Evolutionary conservation across 768 basidiomycete genomes (phyloP), one percentile per base, ranked within the genome.

Genomic region (Rhodotorula kratochvilovae): DNA sequence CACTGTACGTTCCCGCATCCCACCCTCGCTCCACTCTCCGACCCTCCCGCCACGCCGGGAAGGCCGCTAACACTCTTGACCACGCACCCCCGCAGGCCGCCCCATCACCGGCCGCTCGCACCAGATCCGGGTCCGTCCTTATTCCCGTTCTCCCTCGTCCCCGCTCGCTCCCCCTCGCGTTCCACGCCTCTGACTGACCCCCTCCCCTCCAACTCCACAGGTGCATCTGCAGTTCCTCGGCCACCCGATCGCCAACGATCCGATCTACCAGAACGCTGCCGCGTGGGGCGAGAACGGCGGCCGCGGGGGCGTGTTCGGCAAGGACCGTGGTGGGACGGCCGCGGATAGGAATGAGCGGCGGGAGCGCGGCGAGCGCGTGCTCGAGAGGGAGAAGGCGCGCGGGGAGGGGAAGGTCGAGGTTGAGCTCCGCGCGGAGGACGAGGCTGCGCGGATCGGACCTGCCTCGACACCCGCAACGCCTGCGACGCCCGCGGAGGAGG

Each of bases 101-200:
- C 95, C 95, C 5, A 81, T 90, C 67, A 99, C 96, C 11, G 95
- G 95, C 59, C 85, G 95, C 73, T 96, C 96, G 0, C 96, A 99
- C 81, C 96, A 99, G 81, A 90, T 98, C 68, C 86, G 96, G 61
- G 95, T 67, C 11, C 43, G 63, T 11, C 16, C 23, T 6, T 23
- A 35, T 19, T 33, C 17, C 8, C 48, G 12, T 51, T 31, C 33
- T 36, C 61, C 35, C 3, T 15, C 51, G 50, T 19, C 21, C 48
- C 10, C 21, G 21, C 21, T 27, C 25, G n/a, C 51, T 53, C 10
- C 13, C 19, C 42, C 21, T 6, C 39, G 48, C 60, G 4, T 45
- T 12, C 29, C 10, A 35, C 45, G 39, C 0, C 39, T 39, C 33
- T 53, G 15, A 25, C 57, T 36, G 13, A n/a, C 43, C 15, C 46